A percentile compares a stretch with the other conserved stretches of the same genome.
Conservation (phyloP, 2,329 filamentous ascomycete genomes). For the Calonectria pseudoreteaudii region DNA sequence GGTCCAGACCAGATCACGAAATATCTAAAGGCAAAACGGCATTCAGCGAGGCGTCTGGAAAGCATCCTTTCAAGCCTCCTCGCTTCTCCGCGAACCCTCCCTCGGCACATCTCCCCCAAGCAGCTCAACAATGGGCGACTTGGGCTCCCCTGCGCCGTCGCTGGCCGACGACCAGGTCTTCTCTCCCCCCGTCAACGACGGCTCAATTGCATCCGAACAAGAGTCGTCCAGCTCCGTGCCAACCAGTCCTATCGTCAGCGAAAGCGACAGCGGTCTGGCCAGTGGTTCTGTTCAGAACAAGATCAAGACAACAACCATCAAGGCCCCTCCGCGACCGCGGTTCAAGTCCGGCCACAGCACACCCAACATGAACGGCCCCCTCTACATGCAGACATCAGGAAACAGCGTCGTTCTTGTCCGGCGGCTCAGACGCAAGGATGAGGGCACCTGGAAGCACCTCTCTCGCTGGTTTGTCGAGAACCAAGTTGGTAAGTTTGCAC, state of each 20-base stretch:
- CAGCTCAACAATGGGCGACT: conserved; percentile 39
- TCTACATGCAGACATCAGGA: conserved; percentile 66
- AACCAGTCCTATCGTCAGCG: conserved; percentile 1
- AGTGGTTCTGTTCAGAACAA: conserved; percentile 18
- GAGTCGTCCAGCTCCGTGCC: conserved; percentile 22
- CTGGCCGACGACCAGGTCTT: conserved; percentile 41
- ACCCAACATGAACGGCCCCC: conserved; percentile 64
- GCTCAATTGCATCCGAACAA: conserved; percentile 28
- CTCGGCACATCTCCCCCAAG: conserved; percentile 1
- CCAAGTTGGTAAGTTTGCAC: conserved; percentile 76
- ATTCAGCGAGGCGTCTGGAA: conserved; percentile 5
- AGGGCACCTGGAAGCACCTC: conserved; percentile 70
- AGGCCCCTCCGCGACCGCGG: conserved; percentile 39
- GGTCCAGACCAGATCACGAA: conserved; percentile 11
- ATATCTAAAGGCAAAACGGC: conserved; percentile 17
- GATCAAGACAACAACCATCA: conserved; percentile 32
- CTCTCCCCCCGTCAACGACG: conserved; percentile 17
- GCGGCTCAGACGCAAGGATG: conserved; percentile 71
- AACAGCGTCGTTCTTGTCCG: conserved; percentile 66
- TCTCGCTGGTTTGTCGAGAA: conserved; percentile 80
- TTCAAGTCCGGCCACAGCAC: conserved; percentile 49
- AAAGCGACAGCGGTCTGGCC: background rate
- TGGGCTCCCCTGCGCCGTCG: conserved; percentile 38
- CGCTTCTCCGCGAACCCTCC: background rate
- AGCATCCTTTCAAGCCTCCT: background rate